A percentile compares a stretch with the other conserved stretches of the same genome.
Evolutionary conservation across 805 yeast genomes (phyloP).

Genomic region (Ogataea pignaliae): DNA sequence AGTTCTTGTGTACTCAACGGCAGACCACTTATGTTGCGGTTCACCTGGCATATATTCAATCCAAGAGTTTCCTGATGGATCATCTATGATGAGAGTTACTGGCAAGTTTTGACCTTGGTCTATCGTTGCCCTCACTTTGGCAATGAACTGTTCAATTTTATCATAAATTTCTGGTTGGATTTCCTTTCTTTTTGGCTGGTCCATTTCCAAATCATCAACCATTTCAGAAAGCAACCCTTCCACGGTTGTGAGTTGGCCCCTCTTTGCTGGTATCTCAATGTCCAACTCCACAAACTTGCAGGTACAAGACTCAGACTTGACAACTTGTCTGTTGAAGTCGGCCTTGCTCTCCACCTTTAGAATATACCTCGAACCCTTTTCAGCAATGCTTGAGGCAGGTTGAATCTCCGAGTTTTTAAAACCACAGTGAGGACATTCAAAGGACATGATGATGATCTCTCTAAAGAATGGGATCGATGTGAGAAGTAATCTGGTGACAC

Average conservation of each 20-base stretch:
- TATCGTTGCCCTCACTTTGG: conserved; percentile 53
- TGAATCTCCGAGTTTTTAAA: conserved; percentile 89
- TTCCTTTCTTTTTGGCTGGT: conserved; percentile 75
- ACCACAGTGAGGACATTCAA: conserved; percentile 93
- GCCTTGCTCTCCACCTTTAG: conserved; percentile 61
- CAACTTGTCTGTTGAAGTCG: conserved; percentile 87
- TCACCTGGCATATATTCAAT: conserved; percentile 85
- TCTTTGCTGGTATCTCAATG: conserved; percentile 90
- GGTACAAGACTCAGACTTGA: conserved; percentile 82
- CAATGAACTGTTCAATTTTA: conserved; percentile 68
- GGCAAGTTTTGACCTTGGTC: conserved; percentile 68
- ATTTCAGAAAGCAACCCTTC: conserved; percentile 87
- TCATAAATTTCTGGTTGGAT: conserved; percentile 70
- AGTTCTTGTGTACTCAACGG: conserved; percentile 73
- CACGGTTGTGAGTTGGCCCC: conserved; percentile 88
- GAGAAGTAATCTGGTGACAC: conserved; percentile 75
- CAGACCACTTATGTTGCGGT: conserved; percentile 86
- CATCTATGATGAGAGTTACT: conserved; percentile 74
- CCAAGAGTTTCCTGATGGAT: conserved; percentile 98
- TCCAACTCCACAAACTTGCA: conserved; percentile 81
- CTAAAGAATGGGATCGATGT: conserved; percentile 90
- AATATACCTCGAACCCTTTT: conserved; percentile 73
- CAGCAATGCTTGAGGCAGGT: conserved; percentile 91
- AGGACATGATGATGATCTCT: conserved; percentile 90
- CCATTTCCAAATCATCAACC: conserved; percentile 71